phyloP scores from a whole-genome alignment of 2,329 filamentous ascomycete species.

The Davidsoniella australis region DNA sequence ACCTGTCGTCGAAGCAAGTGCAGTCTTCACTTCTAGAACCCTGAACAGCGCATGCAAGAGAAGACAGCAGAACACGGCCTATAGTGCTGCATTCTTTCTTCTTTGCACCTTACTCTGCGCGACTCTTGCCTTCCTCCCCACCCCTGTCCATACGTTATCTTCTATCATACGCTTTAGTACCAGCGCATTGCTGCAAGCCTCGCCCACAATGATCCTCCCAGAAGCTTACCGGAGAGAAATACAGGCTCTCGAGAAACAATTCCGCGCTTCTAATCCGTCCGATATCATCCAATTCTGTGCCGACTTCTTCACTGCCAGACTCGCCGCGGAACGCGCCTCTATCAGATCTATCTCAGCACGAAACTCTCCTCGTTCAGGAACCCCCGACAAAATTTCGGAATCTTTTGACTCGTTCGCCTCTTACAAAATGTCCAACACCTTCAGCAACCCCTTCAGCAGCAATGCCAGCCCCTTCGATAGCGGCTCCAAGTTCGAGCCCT shows the following conservation, averaged over 20 bases:
- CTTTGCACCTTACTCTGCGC: not conserved
- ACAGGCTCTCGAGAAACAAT: conserved; percentile 43
- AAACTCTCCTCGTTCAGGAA: conserved; percentile 11
- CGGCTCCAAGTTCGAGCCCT: conserved; percentile 23
- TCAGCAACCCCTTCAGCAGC: conserved; percentile 54
- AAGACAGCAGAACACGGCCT: not conserved
- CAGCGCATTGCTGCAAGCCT: conserved; percentile 1
- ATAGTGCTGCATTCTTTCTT: conserved; percentile 1
- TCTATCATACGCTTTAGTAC: not conserved
- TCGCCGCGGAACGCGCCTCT: conserved; percentile 44
- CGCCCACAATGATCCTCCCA: conserved; percentile 27
- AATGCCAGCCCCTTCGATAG: conserved; percentile 59
- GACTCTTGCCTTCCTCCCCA: not conserved
- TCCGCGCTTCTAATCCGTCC: conserved; percentile 38
- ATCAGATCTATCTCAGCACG: conserved; percentile 9
- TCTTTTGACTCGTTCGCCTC: conserved; percentile 10
- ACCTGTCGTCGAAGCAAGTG: conserved; percentile 2
- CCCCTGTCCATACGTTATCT: not conserved
- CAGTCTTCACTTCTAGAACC: conserved; percentile 1
- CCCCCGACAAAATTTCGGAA: conserved; percentile 8
- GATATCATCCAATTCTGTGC: conserved; percentile 56
- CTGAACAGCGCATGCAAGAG: conserved; percentile 5
- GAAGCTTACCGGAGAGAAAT: conserved; percentile 44
- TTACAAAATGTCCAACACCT: conserved; percentile 39
- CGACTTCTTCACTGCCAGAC: conserved; percentile 48